A percentile compares a stretch with the other conserved stretches of the same genome.
Evolutionary conservation across 169 alveolate species (phyloP).

Genomic region (Pseudocohnilembus persalinus): DNA sequence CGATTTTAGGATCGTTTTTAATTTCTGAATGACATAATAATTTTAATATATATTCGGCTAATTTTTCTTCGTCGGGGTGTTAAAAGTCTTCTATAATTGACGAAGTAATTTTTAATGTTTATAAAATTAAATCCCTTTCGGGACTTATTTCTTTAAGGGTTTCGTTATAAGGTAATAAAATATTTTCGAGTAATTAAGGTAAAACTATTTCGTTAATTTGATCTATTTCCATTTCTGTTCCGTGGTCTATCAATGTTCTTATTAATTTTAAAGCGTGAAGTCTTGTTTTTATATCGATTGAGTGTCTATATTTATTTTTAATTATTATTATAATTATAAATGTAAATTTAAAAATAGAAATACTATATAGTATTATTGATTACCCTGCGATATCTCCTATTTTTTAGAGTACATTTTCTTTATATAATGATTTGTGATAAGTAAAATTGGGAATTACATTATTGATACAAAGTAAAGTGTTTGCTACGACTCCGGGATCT

Average conservation of each 20-base stretch:
- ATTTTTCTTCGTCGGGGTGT: conserved; percentile 2
- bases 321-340: too few relatives aligned
- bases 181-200: not conserved
- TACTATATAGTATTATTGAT: not conserved
- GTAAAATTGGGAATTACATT: not conserved
- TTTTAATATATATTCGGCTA: not conserved
- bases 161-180: conserved; percentile 8
- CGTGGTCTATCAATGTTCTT: not conserved
- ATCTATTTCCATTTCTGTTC: conserved; percentile 16
- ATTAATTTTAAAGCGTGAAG: not conserved
- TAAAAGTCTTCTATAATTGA: conserved; percentile 12
- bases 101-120: not conserved
- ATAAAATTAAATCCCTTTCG: not conserved
- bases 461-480: not conserved
- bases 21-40: conserved; percentile 1
- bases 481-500: not conserved
- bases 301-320: not conserved
- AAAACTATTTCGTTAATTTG: not conserved
- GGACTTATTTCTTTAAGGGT: conserved; percentile 16
- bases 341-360: not conserved
- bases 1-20: conserved; percentile 9
- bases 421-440: not conserved
- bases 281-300: not conserved
- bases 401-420: not conserved
- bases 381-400: not conserved